Base-by-base conservation (phyloP, 2,329 filamentous ascomycete species). In the Neospermospora avenae region DNA sequence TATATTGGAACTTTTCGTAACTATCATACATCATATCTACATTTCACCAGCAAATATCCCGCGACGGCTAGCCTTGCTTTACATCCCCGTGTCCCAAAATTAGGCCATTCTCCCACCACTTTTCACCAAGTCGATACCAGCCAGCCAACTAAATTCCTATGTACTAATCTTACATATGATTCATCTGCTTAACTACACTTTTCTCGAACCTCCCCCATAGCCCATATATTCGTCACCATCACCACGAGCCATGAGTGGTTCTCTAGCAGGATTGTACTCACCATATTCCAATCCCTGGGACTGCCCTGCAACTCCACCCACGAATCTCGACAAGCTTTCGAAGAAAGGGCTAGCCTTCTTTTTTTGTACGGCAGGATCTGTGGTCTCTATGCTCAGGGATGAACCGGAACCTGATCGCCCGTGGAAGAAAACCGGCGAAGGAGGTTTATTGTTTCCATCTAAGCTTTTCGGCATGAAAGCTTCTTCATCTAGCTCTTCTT, bases 1-100 rank as follows among this genome's bases (percentile, higher is more conserved):
- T 4, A 20, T 4, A 42, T 22, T 20, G 7, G 7, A 8, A 18
- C 4, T 18, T n/a, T n/a, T 10, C 7, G n/a, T 20, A 18, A 10
- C 39, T 8, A 35, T 49, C 28, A 49, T 18, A 49, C 18, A 34
- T 24, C 31, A 58, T 44, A 52, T 58, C 24, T 58, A 58, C 55
- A 58, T 31, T 46, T 65, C 49, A 68, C 65, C 11, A 69, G 62
- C 31, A 69, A 52, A 61, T 66, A 66, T 2, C 67, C 60, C n/a
- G 54, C 61, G 4, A 31, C 53, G 28, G 60, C 60, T 39, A 69
- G 34, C 34, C 64, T 58, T 10, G 62, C 60, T 22, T 63, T 60
- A 62, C 65, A 67, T 11, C 65, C 66, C 52, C 65, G n/a, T 62
- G 16, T 65, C 59, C 63, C 63, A 69, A 28, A 67, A 18, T 59